Conservation (phyloP, 768 basidiomycete genomes). For the Daedaleopsis sinensis region DNA sequence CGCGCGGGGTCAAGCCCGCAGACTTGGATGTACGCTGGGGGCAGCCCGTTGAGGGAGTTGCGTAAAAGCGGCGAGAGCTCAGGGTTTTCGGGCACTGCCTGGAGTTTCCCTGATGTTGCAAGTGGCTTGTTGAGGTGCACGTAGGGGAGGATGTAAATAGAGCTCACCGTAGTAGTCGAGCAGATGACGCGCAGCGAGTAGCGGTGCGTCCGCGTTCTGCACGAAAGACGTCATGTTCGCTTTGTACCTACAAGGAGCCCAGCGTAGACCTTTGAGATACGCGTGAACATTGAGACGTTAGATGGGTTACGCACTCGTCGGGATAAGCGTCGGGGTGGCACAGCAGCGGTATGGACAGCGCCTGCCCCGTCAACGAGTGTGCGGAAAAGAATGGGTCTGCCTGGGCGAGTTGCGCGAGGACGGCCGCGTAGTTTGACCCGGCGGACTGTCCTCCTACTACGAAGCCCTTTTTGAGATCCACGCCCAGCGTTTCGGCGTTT, state of each 20-base stretch:
- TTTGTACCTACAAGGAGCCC: neutral
- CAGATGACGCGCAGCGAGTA: neutral
- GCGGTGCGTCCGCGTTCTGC: neutral
- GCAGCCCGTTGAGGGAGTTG: slow-evolving; percentile 22
- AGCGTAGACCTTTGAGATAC: neutral
- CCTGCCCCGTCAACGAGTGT: slow-evolving; percentile 29
- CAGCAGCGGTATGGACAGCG: slow-evolving; percentile 26
- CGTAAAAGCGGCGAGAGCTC: slow-evolving; percentile 24
- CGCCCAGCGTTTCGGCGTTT: slow-evolving; percentile 11
- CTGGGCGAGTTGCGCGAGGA: slow-evolving; percentile 24
- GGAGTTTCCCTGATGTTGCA: neutral
- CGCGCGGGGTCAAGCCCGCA: slow-evolving; percentile 28
- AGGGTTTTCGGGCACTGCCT: slow-evolving; percentile 5
- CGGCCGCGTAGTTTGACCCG: slow-evolving; percentile 28
- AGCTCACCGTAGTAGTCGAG: slow-evolving; percentile 2
- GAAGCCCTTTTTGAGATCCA: slow-evolving; percentile 25
- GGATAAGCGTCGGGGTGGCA: slow-evolving; percentile 25
- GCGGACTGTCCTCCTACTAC: slow-evolving; percentile 30
- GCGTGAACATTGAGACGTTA: neutral
- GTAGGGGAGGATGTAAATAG: neutral
- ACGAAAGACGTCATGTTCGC: neutral
- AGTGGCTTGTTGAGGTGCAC: neutral
- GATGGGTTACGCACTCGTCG: slow-evolving; percentile 16
- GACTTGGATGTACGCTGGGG: slow-evolving; percentile 30
- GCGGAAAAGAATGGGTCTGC: slow-evolving; percentile 26